Evolutionary conservation across 2,329 filamentous ascomycete genomes (phyloP), one percentile per base, ranked within the genome.

Genomic region (Alternaria sp.): DNA sequence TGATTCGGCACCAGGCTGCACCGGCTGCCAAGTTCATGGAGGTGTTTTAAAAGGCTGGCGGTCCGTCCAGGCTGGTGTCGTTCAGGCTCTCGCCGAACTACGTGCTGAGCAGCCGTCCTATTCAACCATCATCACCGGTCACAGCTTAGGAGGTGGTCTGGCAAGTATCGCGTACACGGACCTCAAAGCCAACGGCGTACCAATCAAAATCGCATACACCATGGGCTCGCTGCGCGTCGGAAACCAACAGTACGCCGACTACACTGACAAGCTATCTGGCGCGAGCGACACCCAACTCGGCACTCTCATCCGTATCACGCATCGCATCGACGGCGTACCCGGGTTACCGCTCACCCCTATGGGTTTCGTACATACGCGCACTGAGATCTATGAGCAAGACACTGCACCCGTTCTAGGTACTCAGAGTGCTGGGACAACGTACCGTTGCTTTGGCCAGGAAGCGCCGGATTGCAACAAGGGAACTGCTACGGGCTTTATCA

Each of bases 131-230:
- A 75, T 85, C 36, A 87, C 88, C 0, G 90, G 90, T 46, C 90
- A 92, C 82, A 90, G 87, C 15, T 85, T 92, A 2, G 90, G 90
- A 57, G 90, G 82, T 28, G 89, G 89, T 10, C 80, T 91, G 4
- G 87, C 86, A 54, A 88, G 86, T 8, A 75, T 92, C 9, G 89
- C 83, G 1, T 69, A 62, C 28, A 68, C 65, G 0, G 67, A 69
- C 13, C 40, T 69, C 11, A 62, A 64, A 44, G 50, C 65, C n/a
- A 59, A 32, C 28, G 23, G 19, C 6, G 21, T 68, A 0, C 57
- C 62, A 0, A n/a, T 68, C 10, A 54, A 59, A 6, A 58, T 54
- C 8, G 63, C 59, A 40, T 69, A 69, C 28, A 69, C 67, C 49
- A 64, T 69, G 61, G 90, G 90, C 64, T 83, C 86, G 7, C 90